Percentiles rank a stretch among this genome's conserved stretches.
These are phyloP conservation scores for Auricularia cornea DNA, from an alignment of 768 basidiomycete species.

Conservation along the genomic window DNA sequence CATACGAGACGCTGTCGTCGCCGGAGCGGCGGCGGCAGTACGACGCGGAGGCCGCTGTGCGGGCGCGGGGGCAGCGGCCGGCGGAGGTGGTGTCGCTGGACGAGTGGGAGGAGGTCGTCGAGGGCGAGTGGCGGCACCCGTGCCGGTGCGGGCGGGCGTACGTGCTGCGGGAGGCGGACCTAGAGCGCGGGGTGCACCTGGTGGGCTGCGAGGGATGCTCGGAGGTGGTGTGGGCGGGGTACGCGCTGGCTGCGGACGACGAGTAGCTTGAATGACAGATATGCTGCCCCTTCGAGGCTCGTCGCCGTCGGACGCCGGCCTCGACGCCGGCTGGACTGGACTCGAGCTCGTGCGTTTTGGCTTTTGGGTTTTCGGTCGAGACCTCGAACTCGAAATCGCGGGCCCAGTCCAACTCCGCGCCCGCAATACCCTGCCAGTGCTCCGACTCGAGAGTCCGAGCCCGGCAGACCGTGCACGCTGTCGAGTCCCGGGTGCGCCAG, in stretches of 20 bases:
- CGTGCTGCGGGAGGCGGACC: conserved; percentile 42
- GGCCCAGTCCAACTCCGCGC: too few species aligned
- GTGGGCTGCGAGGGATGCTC: conserved; percentile 70
- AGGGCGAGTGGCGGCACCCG: conserved; percentile 44
- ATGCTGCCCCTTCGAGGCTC: too few species aligned
- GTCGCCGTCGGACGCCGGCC: too few species aligned
- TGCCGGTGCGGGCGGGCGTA: conserved; percentile 75
- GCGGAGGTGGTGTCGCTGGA: conserved; percentile 74
- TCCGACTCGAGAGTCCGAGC: too few species aligned
- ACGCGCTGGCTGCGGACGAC: conserved; percentile 41
- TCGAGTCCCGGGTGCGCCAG: too few species aligned
- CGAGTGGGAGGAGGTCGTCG: conserved; percentile 41
- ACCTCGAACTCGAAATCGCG: background rate
- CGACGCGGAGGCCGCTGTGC: conserved; percentile 26
- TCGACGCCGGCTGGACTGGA: too few species aligned
- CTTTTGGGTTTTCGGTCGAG: too few species aligned
- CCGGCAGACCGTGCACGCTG: too few species aligned
- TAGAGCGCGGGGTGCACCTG: conserved; percentile 67
- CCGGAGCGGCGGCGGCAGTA: conserved; percentile 41
- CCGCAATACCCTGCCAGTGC: too few species aligned
- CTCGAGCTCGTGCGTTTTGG: too few species aligned
- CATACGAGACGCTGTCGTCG: conserved; percentile 54
- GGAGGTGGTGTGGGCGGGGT: conserved; percentile 80
- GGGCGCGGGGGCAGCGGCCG: conserved; percentile 43
- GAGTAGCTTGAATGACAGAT: background rate